Percentiles rank a stretch among this genome's conserved stretches.
Conservation (phyloP, 352 stramenopile genomes). For the Blastocystis sp. region DNA sequence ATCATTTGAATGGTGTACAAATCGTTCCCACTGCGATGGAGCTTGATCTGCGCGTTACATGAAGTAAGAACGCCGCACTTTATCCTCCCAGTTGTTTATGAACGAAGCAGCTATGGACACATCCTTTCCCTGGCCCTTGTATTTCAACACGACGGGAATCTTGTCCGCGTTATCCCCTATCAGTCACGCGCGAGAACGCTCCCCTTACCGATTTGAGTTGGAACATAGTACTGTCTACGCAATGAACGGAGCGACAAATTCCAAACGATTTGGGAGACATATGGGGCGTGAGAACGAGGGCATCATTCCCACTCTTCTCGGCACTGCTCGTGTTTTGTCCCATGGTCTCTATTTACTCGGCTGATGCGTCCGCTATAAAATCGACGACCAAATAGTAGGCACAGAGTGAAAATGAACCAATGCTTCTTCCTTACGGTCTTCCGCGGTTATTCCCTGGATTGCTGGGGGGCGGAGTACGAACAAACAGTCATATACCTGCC, state of each 20-base stretch:
- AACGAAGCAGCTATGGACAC: conserved; percentile 55
- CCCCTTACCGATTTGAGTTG: conserved; percentile 39
- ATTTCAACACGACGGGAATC: conserved; percentile 60
- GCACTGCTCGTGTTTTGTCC: conserved; percentile 65
- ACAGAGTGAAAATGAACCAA: background rate
- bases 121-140: conserved; percentile 56
- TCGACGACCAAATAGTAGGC: background rate
- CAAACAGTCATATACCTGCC: too few relatives aligned
- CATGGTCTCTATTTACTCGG: background rate
- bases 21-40: conserved; percentile 67
- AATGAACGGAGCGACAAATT: background rate
- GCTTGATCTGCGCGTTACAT: conserved; percentile 57
- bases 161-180: conserved; percentile 48
- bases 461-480: background rate
- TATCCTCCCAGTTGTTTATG: conserved; percentile 63
- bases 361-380: background rate
- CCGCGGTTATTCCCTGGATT: background rate
- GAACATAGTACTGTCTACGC: conserved; percentile 25
- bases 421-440: background rate
- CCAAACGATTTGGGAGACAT: conserved; percentile 48
- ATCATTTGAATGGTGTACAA: conserved; percentile 69
- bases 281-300: conserved; percentile 43
- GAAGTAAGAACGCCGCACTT: background rate
- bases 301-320: conserved; percentile 32
- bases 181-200: background rate